Conservation (phyloP, 257 asterid genomes). For the Gentiana straminea region DNA sequence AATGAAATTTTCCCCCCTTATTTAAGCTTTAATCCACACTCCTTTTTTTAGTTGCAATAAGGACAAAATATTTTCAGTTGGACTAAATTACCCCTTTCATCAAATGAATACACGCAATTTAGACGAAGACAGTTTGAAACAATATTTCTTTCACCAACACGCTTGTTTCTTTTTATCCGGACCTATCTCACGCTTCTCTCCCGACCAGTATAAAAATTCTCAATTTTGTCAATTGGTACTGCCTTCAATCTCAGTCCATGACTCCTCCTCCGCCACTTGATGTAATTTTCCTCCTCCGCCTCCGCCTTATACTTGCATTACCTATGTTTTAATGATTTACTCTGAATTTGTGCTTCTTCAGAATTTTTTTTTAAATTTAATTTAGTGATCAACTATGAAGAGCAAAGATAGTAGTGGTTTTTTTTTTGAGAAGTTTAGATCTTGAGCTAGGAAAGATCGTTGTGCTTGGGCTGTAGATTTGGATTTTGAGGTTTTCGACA, state of each 20-base stretch:
- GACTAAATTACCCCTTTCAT: too few species aligned
- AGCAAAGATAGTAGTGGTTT: background rate
- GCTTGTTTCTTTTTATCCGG: too few species aligned
- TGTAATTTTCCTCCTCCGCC: constrained; percentile 15
- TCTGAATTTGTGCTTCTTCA: constrained; percentile 7
- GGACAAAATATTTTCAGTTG: too few species aligned
- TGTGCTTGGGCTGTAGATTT: background rate
- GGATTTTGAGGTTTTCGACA: background rate
- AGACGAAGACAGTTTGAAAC: too few species aligned
- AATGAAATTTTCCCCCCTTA: too few species aligned
- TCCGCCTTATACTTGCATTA: background rate
- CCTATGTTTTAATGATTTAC: background rate
- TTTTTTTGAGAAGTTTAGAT: constrained; percentile 6
- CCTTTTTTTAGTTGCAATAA: too few species aligned
- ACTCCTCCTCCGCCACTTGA: constrained; percentile 52
- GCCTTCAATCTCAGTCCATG: constrained; percentile 28
- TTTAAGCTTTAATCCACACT: too few species aligned
- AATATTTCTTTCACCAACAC: too few species aligned
- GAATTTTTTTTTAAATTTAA: constrained; percentile 7
- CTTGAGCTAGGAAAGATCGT: constrained; percentile 4
- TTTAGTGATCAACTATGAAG: background rate
- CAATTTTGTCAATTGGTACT: constrained; percentile 29
- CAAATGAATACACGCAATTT: too few species aligned
- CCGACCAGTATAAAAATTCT: constrained; percentile 5
- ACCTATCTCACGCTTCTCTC: background rate